These are phyloP conservation scores for Chrysosporium keratinophilum DNA, from an alignment of 2,329 filamentous ascomycete species.

Conservation along the genomic window DNA sequence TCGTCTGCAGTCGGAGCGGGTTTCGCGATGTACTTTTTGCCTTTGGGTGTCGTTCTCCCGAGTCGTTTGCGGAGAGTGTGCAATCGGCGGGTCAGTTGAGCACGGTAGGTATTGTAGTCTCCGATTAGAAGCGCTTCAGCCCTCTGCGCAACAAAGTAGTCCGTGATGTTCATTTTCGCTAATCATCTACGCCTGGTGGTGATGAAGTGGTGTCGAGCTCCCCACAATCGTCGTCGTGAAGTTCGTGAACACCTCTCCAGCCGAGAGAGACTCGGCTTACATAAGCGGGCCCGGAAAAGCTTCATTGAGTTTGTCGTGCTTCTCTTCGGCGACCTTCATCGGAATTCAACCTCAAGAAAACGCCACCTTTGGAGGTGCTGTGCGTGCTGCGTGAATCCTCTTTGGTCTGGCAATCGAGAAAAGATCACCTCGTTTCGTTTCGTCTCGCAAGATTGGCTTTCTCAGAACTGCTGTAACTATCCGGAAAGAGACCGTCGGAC, in stretches of 20 bases:
- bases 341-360: not conserved
- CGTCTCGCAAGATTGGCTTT: not conserved
- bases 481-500: not conserved
- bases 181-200: not conserved
- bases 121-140: slow-evolving; percentile 78
- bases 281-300: not conserved
- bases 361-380: not conserved
- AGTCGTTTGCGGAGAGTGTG: slow-evolving; percentile 77
- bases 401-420: not conserved
- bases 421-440: not conserved
- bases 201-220: not conserved
- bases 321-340: not conserved
- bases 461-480: too few relatives aligned
- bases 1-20: slow-evolving; percentile 61
- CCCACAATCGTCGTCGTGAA: not conserved
- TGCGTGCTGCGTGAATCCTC: not conserved
- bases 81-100: slow-evolving; percentile 67
- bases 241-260: not conserved
- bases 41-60: slow-evolving; percentile 70
- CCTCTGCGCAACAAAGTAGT: slow-evolving; percentile 65
- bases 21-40: slow-evolving; percentile 72
- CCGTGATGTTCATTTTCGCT: slow-evolving; percentile 72
- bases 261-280: not conserved
- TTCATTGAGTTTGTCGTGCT: not conserved
- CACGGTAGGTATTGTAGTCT: slow-evolving; percentile 77